phyloP scores from a whole-genome alignment of 768 basidiomycete genomes.

The Mycena rosella region DNA sequence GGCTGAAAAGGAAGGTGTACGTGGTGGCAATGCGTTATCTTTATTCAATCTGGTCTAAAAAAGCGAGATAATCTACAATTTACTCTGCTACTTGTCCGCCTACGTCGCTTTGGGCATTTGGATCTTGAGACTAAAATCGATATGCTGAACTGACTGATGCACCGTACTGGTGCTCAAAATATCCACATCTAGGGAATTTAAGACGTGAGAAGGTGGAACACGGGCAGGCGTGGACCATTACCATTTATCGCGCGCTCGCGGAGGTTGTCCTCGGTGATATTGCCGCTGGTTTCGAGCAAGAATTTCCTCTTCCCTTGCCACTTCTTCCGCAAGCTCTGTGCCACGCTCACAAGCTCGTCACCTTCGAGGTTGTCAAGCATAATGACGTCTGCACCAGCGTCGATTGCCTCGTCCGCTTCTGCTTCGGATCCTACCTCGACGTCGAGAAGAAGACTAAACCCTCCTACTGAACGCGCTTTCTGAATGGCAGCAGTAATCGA shows the following conservation, averaged over 20 bases:
- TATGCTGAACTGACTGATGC: slow-evolving; percentile 92
- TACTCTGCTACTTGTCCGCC: slow-evolving; percentile 23
- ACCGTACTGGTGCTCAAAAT: slow-evolving; percentile 93
- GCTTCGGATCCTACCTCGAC: slow-evolving; percentile 92
- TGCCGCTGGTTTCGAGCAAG: slow-evolving; percentile 93
- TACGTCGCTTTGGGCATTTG: slow-evolving; percentile 66
- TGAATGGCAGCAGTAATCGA: slow-evolving; percentile 92
- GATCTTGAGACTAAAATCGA: slow-evolving; percentile 98
- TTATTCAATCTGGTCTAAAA: slow-evolving; percentile 67
- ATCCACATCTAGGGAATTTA: slow-evolving; percentile 79
- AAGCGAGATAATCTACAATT: slow-evolving; percentile 11
- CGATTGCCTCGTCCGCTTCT: slow-evolving; percentile 97
- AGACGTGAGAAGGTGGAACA: neutral
- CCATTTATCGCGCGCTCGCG: slow-evolving; percentile 86
- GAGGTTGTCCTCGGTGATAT: slow-evolving; percentile 91
- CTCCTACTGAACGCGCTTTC: slow-evolving; percentile 89
- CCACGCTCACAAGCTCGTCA: slow-evolving; percentile 73
- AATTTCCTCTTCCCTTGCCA: slow-evolving; percentile 89
- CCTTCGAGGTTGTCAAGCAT: slow-evolving; percentile 97
- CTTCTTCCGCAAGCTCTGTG: slow-evolving; percentile 77
- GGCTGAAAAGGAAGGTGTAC: slow-evolving; percentile 72
- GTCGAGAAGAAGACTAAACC: slow-evolving; percentile 92
- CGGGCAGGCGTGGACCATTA: slow-evolving; percentile 49
- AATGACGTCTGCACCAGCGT: slow-evolving; percentile 93
- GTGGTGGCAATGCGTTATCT: slow-evolving; percentile 78